Evolutionary conservation across 2,329 filamentous ascomycete genomes (phyloP), one percentile per base, ranked within the genome.

Genomic region (Lasiodiplodia hormozganensis): DNA sequence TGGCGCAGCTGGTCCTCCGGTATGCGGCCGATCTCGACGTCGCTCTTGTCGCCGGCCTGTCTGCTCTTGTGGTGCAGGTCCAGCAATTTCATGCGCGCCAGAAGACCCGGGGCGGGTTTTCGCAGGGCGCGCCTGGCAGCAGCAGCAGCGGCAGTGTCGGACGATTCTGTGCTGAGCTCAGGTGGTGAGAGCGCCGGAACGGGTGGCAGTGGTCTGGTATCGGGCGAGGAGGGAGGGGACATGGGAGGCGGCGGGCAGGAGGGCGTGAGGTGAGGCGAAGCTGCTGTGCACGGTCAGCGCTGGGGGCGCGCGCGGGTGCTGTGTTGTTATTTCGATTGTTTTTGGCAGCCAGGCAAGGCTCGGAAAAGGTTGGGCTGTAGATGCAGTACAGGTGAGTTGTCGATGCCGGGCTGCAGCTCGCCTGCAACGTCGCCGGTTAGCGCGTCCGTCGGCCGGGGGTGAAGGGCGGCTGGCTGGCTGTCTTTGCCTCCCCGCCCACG

Each of bases 1-100:
- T 89, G 85, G 72, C 88, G 86, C 69, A 93, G 84, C 74, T 92
- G 90, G 72, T 89, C 84, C 78, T 92, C 89, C 73, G 90, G 85
- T 67, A 93, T 88, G 70, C 90, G 88, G 72, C 90, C 90, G 74
- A 92, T 84, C 74, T 82, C 80, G 62, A 87, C 85, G 40, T 67
- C 67, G 58, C 65, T 77, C 74, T 74, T 65, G 79, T 72, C 36
- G 34, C 14, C 38, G 73, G 53, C 76, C 77, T 52, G 79, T 76
- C 43, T 70, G 72, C 71, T 73, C 70, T 71, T 74, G 68, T 77
- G 75, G 69, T 76, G 74, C 69, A 78, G 74, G 75, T 81, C 79
- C 68, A 84, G 76, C 68, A 80, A 79, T 67, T 79, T 78, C 74
- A 83, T 80, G 73, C 82, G 81, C 65, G 78, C 78, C 71, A 82